Evolutionary conservation across 768 basidiomycete genomes (phyloP).

Genomic region (Antrodiella citrinella): DNA sequence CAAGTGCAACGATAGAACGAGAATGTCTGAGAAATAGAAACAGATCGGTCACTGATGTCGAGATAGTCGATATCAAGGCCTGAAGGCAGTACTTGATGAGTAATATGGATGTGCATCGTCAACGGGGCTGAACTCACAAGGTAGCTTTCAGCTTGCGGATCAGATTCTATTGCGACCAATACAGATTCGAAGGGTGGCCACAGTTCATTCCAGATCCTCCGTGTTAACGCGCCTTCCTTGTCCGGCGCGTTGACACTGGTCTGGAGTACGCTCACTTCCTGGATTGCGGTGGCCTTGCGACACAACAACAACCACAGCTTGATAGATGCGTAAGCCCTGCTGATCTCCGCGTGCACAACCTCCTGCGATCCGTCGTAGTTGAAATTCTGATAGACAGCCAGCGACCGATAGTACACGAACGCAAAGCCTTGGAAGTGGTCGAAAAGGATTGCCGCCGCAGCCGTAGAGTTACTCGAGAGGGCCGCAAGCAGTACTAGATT

Average conservation of each 20-base stretch:
- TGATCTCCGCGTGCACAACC: constrained; percentile 47
- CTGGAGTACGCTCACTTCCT: not conserved
- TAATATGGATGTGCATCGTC: no score
- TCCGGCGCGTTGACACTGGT: not conserved
- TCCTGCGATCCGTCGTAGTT: constrained; percentile 22
- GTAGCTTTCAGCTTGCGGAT: constrained; percentile 31
- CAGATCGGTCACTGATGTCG: constrained; percentile 49
- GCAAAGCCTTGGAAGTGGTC: constrained; percentile 44
- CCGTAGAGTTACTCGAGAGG: constrained; percentile 29
- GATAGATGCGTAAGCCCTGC: constrained; percentile 59
- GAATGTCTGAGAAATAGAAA: constrained; percentile 54
- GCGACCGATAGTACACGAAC: constrained; percentile 34
- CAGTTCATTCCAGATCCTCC: constrained; percentile 64
- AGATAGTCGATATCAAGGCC: not conserved
- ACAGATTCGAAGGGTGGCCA: constrained; percentile 65
- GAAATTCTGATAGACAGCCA: constrained; percentile 27
- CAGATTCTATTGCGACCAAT: constrained; percentile 39
- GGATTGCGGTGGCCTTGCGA: constrained; percentile 20
- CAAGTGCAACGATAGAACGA: constrained; percentile 43
- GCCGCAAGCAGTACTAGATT: constrained; percentile 52
- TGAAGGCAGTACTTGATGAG: not conserved
- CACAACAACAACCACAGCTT: constrained; percentile 66
- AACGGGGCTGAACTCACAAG: constrained; percentile 20
- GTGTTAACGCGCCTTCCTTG: constrained; percentile 20
- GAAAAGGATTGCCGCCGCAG: constrained; percentile 37